Evolutionary conservation across 179 eudicot genomes (phyloP), one percentile per base, ranked within the genome.

Genomic region (Silene coronaria): DNA sequence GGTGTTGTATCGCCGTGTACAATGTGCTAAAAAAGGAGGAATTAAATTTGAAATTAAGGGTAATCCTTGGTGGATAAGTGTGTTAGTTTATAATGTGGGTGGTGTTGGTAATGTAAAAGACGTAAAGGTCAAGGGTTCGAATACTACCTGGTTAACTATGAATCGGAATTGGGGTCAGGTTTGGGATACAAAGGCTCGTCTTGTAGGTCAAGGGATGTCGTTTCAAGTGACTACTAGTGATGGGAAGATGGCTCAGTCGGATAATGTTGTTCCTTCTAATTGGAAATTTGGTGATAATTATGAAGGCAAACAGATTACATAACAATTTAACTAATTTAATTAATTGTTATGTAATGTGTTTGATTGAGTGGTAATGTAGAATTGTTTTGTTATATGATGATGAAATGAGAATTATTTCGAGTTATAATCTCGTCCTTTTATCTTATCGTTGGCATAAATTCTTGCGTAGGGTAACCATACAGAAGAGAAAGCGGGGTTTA

Each of bases 201-300:
- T 80, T 55, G 32, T 62, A 19, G 86, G 86, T 0, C 81, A 74
- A 10, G 19, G 71, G 1, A 19, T 83, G 74, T 83, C 86, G 11
- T 83, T 83, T 66, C 78, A 59, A 17, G 81, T 83, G 19, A 80
- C 74, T 19, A 70, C 83, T 30, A 80, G 79, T 71, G 86, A 83
- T 75, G 81, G 81, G 14, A 77, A 9, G 11, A 69, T 28, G 79
- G 67, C 75, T 12, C 73, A 80, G 46, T 67, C 77, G 0, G 70
- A 74, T 66, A 5, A 74, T 60, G 81, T 77, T 22, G 79, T 57
- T 28, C 83, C 86, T 14, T 4, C 45, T 4, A 2, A 8, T 59
- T 83, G 86, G 83, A 19, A 77, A 12, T 70, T 83, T 36, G 48
- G 34, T 13, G 51, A 77, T 23, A 57, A 36, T 30, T 83, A 11